Evolutionary conservation across 2,329 filamentous ascomycete species (phyloP), one percentile per base, ranked within the genome.

Genomic region (Monilinia polystroma): DNA sequence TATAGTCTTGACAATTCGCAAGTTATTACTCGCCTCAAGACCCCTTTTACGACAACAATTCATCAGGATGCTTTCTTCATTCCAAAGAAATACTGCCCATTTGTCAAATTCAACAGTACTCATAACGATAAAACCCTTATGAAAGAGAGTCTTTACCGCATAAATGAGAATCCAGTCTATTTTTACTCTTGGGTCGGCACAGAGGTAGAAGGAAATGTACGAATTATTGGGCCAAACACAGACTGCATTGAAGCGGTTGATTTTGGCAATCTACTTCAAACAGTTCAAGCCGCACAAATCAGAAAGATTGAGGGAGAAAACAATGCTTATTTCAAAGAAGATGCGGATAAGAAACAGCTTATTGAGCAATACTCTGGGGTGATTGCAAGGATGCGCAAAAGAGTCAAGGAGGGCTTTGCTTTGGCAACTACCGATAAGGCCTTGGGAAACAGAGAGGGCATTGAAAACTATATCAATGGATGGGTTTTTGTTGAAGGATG

Each of bases 1-100:
- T 14, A 35, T 1, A 32, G 26, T 8, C 23, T 43, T 23, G 16
- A 11, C 3, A 20, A 26, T 2, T 23, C 43, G 14, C 29, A 64
- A 58, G 69, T 49, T 38, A 60, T 7, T 4, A 11, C 8, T n/a
- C 26, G 12, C 32, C 7, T 32, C 52, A n/a, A 16, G 45, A 12
- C 32, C 11, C 16, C 23, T 18, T 62, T 41, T 14, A 45, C 55
- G 29, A 66, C 38, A 11, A 62, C 18, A 8, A 68, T 75, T 38
- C 64, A 66, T n/a, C 71, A 73, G 58, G 71, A 74, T 65, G 53
- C 52, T 41, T 75, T 71, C 68, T 71, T 74, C 58, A 54, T 66
- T 8, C 62, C 65, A 7, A 72, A 73, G 52, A 5, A 35, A 3
- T 4, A 63, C 2, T 68, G 67, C 16, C 68, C 67, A 8, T 41